These are phyloP conservation scores for Penicillium paxilli DNA, from an alignment of 495 filamentous ascomycete species.

Conservation along the genomic window DNA sequence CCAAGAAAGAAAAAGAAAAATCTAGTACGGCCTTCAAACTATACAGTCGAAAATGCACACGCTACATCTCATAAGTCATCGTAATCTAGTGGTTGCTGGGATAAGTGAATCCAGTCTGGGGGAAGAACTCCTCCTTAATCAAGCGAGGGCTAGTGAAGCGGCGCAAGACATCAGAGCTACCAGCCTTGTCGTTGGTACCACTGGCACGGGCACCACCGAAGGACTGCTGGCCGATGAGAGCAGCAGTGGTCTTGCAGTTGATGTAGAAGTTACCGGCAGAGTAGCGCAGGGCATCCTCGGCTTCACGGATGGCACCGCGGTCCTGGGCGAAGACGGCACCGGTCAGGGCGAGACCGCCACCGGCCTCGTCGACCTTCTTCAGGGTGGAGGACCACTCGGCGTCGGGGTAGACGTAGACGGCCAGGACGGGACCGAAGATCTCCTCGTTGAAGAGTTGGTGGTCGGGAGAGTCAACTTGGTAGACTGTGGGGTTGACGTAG, in stretches of 20 bases:
- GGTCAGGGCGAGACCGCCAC: constrained; percentile 71
- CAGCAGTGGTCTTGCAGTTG: constrained; percentile 83
- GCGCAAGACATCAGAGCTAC: constrained; percentile 62
- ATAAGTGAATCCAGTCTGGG: constrained; percentile 61
- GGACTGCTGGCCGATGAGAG: constrained; percentile 79
- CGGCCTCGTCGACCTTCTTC: constrained; percentile 54
- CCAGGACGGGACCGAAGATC: constrained; percentile 76
- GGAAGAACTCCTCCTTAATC: constrained; percentile 79
- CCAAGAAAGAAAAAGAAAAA: not conserved
- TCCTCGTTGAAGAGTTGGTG: constrained; percentile 70
- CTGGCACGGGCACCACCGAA: constrained; percentile 76
- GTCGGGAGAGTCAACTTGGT: constrained; percentile 56
- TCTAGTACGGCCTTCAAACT: not conserved
- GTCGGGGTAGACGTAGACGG: constrained; percentile 73
- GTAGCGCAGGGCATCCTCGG: constrained; percentile 73
- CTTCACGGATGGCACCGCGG: constrained; percentile 62
- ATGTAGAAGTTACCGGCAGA: constrained; percentile 86
- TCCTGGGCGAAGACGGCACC: constrained; percentile 76
- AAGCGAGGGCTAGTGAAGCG: constrained; percentile 72
- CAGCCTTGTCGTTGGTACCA: constrained; percentile 84
- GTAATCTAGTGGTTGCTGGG: constrained; percentile 61
- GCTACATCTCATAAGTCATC: not conserved
- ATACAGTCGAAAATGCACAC: not conserved
- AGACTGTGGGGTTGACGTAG: constrained; percentile 74
- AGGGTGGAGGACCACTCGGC: constrained; percentile 53